A percentile compares a stretch with the other conserved stretches of the same genome.
Evolutionary conservation across 2,329 filamentous ascomycete genomes (phyloP).

Genomic region (Plectosphaerella cucumerina): DNA sequence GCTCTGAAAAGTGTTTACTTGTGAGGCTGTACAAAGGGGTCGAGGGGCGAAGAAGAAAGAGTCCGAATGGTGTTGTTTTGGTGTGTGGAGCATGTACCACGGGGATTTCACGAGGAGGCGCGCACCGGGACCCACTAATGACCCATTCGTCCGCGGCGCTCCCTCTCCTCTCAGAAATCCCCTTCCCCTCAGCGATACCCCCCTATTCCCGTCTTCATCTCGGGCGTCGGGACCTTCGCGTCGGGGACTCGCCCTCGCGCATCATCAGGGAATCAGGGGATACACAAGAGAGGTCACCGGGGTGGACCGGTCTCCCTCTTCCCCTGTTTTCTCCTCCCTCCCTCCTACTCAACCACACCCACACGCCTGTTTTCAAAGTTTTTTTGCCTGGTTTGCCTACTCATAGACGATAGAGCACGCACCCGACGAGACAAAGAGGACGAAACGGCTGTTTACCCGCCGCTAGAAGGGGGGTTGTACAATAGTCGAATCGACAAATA

Average conservation of each 20-base stretch:
- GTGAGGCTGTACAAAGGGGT: not conserved
- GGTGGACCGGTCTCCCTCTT: not conserved
- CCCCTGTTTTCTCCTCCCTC: not conserved
- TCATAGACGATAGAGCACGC: conserved; percentile 1
- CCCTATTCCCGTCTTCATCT: not conserved
- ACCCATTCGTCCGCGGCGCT: not conserved
- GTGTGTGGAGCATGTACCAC: not conserved
- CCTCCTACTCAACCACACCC: not conserved
- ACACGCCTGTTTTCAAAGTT: not conserved
- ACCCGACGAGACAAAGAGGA: not conserved
- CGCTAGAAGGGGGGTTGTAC: not conserved
- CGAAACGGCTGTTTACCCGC: not conserved
- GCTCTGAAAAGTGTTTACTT: not conserved
- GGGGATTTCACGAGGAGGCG: not conserved
- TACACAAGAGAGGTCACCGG: not conserved
- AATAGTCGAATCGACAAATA: not conserved
- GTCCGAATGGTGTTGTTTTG: not conserved
- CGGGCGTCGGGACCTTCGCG: not conserved
- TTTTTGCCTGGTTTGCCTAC: not conserved
- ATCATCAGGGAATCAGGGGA: not conserved
- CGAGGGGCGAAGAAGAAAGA: not conserved
- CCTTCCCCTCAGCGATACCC: not conserved
- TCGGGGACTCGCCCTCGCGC: not conserved
- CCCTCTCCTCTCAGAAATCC: not conserved
- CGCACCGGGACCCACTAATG: not conserved